Evolutionary conservation across 225 moss, liverwort and hornwort species (phyloP).

Genomic region (Pseudoscleropodium purum): DNA sequence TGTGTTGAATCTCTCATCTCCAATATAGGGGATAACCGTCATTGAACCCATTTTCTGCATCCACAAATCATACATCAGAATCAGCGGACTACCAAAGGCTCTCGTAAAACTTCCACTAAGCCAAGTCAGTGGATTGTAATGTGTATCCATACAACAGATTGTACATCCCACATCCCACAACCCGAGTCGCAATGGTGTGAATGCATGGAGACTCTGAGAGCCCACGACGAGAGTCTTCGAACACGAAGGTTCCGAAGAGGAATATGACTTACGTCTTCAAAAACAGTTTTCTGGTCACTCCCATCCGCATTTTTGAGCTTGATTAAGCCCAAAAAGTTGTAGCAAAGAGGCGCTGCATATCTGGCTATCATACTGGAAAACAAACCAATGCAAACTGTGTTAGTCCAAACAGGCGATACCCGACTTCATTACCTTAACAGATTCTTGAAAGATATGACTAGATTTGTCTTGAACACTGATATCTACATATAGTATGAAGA

Average conservation of each 20-base stretch:
- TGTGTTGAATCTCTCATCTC: slow-evolving; percentile 60
- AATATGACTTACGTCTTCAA: slow-evolving; percentile 70
- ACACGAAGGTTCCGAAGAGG: background rate
- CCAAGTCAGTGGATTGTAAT: background rate
- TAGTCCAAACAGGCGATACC: background rate
- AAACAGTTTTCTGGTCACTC: slow-evolving; percentile 48
- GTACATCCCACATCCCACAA: background rate
- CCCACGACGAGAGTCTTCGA: background rate
- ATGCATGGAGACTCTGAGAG: background rate
- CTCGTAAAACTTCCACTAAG: background rate
- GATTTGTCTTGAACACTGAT: background rate
- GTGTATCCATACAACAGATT: background rate
- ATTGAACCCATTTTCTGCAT: slow-evolving; percentile 98
- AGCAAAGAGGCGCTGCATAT: slow-evolving; percentile 93
- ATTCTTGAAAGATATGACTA: background rate
- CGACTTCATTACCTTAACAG: background rate
- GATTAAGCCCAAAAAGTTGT: slow-evolving; percentile 87
- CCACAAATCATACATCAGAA: background rate
- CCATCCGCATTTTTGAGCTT: slow-evolving; percentile 45
- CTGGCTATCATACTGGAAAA: slow-evolving; percentile 91
- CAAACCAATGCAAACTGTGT: background rate
- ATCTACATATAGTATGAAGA: background rate
- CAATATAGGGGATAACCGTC: slow-evolving; percentile 62
- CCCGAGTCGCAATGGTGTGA: background rate
- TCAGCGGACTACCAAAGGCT: background rate